phyloP scores from a whole-genome alignment of 345 rosid species.

The Rhodomyrtus tomentosa region DNA sequence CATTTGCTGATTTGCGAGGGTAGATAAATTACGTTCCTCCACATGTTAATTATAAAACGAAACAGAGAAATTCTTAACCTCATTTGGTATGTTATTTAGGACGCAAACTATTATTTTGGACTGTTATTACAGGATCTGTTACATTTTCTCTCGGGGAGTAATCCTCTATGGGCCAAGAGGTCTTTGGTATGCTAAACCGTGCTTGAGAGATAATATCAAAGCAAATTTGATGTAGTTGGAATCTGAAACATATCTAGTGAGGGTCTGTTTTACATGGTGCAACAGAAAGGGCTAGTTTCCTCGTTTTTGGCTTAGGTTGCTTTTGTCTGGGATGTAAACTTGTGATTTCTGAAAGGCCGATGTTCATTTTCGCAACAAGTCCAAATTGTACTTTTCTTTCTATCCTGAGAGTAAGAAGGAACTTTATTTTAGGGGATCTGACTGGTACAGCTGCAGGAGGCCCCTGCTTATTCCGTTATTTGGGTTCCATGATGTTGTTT shows the following conservation, averaged over 20 bases:
- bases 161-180: not conserved
- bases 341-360: not conserved
- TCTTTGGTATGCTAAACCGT: not conserved
- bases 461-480: not conserved
- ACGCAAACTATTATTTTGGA: not conserved
- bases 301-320: not conserved
- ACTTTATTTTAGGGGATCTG: not conserved
- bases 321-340: not conserved
- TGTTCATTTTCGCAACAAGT: not conserved
- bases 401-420: not conserved
- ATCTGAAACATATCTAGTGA: not conserved
- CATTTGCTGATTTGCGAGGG: not conserved
- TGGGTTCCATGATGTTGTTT: not conserved
- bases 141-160: not conserved
- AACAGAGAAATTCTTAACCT: not conserved
- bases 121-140: not conserved
- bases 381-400: not conserved
- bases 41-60: not conserved
- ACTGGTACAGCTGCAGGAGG: not conserved
- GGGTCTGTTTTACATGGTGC: not conserved
- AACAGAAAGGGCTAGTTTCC: not conserved
- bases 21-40: not conserved
- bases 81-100: not conserved
- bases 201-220: not conserved
- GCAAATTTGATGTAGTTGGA: not conserved